Evolutionary conservation across 306 rosid genomes (phyloP), one percentile per base, ranked within the genome.

Genomic region (Hippophae gyantsensis): DNA sequence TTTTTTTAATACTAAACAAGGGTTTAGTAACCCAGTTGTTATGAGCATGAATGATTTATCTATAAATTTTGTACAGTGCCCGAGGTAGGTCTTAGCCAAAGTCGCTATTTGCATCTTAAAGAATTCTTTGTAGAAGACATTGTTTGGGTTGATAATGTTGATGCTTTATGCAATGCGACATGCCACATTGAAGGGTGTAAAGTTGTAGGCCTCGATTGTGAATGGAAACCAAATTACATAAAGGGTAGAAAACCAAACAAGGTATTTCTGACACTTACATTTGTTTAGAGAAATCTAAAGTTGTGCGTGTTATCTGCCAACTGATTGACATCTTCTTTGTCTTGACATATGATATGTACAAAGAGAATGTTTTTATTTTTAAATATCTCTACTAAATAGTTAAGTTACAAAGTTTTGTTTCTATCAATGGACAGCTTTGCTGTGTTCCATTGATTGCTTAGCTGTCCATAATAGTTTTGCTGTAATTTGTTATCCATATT

Each of bases 161-260:
- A 80, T 59, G 71, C 77, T 63, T 78, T 93, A 74, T 68, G 43
- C 9, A 78, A 72, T 72, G 95, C 94, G 12, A 84, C 84, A 51
- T 61, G 77, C 61, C 86, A 77, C 51, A 67, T 88, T 57, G 97
- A 88, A 76, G 84, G 65, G 48, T 81, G 78, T 73, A 88, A 86
- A 80, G 84, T 93, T 61, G 61, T 88, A n/a, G 99, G 97, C 46
- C 52, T 93, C 66, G 99, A 93, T 64, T 93, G 97, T 81, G 99
- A 93, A 79, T 93, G 99, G 99, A 88, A 93, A 72, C 99, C 97
- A 47, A 93, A 93, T 72, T 78, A 73, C 64, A 67, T 76, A 50
- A 93, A 88, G 72, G 94, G 95, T 41, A 52, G 78, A 76, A 77
- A 75, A 68, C 90, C 82, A 44, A 93, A 79, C 78, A 93, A 93